Evolutionary conservation across 306 rosid species (phyloP).

Genomic region (Alnus glutinosa): DNA sequence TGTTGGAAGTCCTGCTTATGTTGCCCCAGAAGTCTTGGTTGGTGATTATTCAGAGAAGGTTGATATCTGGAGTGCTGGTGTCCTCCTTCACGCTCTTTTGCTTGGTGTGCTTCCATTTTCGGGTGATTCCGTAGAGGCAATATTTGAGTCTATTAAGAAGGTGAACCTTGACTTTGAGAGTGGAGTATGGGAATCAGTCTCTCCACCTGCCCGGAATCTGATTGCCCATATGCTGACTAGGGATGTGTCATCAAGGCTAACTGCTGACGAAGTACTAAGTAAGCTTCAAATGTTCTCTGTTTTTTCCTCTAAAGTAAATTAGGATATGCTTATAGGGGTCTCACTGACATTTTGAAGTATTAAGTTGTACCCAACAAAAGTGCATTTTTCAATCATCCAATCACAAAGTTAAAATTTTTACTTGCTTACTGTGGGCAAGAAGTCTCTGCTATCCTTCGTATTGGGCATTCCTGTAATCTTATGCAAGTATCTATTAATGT

Average conservation of each 20-base stretch:
- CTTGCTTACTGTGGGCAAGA: background rate
- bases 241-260: slow-evolving; percentile 82
- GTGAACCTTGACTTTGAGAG: slow-evolving; percentile 70
- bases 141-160: slow-evolving; percentile 86
- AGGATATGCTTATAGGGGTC: background rate
- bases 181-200: slow-evolving; percentile 75
- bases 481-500: background rate
- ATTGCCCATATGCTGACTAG: slow-evolving; percentile 91
- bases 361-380: background rate
- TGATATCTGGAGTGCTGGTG: slow-evolving; percentile 99
- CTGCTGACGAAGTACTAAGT: slow-evolving; percentile 94
- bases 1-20: slow-evolving; percentile 99
- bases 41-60: slow-evolving; percentile 88
- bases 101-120: slow-evolving; percentile 85
- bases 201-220: slow-evolving; percentile 90
- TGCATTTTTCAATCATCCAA: background rate
- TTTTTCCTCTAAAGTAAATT: background rate
- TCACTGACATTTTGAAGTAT: background rate
- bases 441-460: too few relatives aligned
- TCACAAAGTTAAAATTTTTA: background rate
- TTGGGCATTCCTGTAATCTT: background rate
- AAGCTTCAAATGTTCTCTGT: slow-evolving; percentile 39
- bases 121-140: slow-evolving; percentile 83
- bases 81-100: slow-evolving; percentile 82
- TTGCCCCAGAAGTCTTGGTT: slow-evolving; percentile 88